Evolutionary conservation across 2,329 filamentous ascomycete genomes (phyloP), one percentile per base, ranked within the genome.

Genomic region (Daldinia sp.): DNA sequence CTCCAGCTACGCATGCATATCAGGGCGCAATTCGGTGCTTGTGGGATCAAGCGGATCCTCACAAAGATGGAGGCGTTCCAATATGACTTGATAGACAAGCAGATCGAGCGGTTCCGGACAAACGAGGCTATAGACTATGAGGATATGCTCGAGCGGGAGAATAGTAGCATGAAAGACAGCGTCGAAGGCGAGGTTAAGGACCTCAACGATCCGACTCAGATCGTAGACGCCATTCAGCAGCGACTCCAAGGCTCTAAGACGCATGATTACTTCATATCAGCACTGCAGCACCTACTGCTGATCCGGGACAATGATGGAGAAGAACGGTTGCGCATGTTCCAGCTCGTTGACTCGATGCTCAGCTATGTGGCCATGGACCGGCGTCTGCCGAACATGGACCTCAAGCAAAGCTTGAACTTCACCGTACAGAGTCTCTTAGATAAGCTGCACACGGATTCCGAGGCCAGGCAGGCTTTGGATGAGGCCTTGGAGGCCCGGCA

Each of bases 291-390:
- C 83, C 86, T 99, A 79, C 86, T 99, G 74, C 87, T 99, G 50
- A 97, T 98, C 72, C 89, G 94, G 64, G 92, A 97, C 77, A 96
- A 94, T 72, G 93, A 97, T 74, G 92, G 92, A 55, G 96, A 98
- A 78, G 96, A 99, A 80, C 90, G 94, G 13, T 82, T 98, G 69
- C 90, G 93, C 55, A 96, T 98, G 91, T 99, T 98, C 82, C 96
- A 98, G 83, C 88, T 99, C 30, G 94, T 98, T 30, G 96, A 99
- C 81, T 91, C 93, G n/a, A 98, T 98, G 94, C 89, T 99, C 72
- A 97, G 94, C 81, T 98, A 98, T 80, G 95, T 99, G 70, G 95
- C 95, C 75, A 99, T 99, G 95, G 96, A 99, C 80, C 89, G 96
- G 77, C 88, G 96, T 71, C 82, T 98, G 72, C 96, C 96, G 42